Percentiles rank a stretch among this genome's conserved stretches.
Evolutionary conservation across 805 yeast species (phyloP).

Genomic region (Sugiyamaella floridensis): DNA sequence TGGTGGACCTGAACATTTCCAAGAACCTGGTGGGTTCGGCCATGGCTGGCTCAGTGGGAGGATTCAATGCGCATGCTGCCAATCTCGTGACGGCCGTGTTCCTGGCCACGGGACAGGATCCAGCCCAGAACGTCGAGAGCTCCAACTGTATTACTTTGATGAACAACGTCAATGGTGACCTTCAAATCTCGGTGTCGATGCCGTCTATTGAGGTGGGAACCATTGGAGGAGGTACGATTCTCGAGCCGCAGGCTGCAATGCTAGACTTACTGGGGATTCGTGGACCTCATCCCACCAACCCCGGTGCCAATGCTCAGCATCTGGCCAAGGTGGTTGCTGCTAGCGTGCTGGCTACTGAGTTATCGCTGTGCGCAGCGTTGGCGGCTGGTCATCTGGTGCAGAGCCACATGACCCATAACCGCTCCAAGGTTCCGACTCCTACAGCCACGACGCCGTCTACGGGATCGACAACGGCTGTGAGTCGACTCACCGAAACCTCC

Average conservation of each 20-base stretch:
- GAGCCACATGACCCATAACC: constrained; percentile 94
- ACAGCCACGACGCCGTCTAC: constrained; percentile 27
- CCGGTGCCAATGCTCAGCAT: constrained; percentile 93
- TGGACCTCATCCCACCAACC: constrained; percentile 90
- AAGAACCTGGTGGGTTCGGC: constrained; percentile 95
- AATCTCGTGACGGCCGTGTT: constrained; percentile 90
- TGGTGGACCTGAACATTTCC: constrained; percentile 80
- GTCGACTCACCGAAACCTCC: constrained; percentile 63
- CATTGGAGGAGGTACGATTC: constrained; percentile 97
- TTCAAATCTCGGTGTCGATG: constrained; percentile 95
- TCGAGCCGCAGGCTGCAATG: constrained; percentile 97
- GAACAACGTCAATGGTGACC: constrained; percentile 72
- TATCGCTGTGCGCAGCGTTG: constrained; percentile 88
- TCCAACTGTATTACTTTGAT: constrained; percentile 95
- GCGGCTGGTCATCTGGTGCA: constrained; percentile 98
- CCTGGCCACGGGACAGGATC: constrained; percentile 97
- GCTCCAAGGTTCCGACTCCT: constrained; percentile 49
- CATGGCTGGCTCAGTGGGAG: constrained; percentile 97
- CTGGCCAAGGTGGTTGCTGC: constrained; percentile 89
- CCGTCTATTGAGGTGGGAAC: constrained; percentile 99
- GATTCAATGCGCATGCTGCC: constrained; percentile 97
- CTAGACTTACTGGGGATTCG: constrained; percentile 87
- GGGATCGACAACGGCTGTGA: constrained; percentile 33
- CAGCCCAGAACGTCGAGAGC: constrained; percentile 98
- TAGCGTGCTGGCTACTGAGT: constrained; percentile 92